Conservation (phyloP, 2,329 filamentous ascomycete species). For the Penicillium oxalicum region DNA sequence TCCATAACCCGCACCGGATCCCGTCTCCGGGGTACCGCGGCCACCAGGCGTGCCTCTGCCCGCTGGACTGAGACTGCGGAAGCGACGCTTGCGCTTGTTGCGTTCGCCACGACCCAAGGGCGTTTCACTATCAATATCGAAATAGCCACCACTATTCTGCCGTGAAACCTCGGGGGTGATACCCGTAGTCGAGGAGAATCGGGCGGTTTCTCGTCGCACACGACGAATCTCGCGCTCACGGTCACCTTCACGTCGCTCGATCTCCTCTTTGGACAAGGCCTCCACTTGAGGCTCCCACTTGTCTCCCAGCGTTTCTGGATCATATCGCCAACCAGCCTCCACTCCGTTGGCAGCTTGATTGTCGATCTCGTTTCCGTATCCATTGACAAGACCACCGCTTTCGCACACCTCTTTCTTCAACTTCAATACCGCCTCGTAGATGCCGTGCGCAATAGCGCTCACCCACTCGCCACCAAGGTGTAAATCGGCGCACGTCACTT, state of each 20-base stretch:
- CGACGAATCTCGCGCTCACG: constrained; percentile 84
- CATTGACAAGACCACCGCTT: constrained; percentile 71
- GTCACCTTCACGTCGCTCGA: constrained; percentile 93
- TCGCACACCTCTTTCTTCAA: constrained; percentile 96
- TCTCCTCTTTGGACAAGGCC: constrained; percentile 84
- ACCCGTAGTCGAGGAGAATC: constrained; percentile 80
- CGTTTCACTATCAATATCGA: constrained; percentile 60
- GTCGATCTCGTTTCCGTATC: constrained; percentile 65
- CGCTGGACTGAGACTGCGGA: constrained; percentile 78
- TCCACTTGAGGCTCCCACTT: constrained; percentile 82
- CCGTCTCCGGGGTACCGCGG: constrained; percentile 69
- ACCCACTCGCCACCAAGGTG: constrained; percentile 90
- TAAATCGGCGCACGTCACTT: constrained; percentile 85
- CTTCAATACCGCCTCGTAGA: constrained; percentile 88
- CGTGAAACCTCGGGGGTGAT: constrained; percentile 70
- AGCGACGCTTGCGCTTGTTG: constrained; percentile 90
- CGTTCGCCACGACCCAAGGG: constrained; percentile 86
- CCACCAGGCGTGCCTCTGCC: constrained; percentile 64
- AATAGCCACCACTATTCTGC: constrained; percentile 51
- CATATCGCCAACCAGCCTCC: constrained; percentile 93
- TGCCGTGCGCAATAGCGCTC: constrained; percentile 87
- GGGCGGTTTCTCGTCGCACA: constrained; percentile 80
- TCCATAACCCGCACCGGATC: constrained; percentile 62
- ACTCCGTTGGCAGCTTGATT: constrained; percentile 77
- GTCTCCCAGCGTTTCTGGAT: constrained; percentile 79